These are phyloP conservation scores for Lunularia cruciata DNA, from an alignment of 225 moss, liverwort and hornwort species.

Conservation along the genomic window DNA sequence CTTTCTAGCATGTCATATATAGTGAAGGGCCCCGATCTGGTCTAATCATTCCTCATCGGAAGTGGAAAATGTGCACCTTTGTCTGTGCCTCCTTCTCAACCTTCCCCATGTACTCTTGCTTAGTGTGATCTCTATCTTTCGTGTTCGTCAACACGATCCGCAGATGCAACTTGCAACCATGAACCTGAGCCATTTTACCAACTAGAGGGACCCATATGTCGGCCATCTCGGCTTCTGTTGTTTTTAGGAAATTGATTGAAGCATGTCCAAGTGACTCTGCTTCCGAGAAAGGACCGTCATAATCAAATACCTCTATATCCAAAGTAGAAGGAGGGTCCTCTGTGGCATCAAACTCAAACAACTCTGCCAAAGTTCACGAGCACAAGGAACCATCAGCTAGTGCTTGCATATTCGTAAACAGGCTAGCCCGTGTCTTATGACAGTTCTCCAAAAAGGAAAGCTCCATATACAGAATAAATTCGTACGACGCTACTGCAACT, in stretches of 20 bases:
- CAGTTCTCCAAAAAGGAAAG: too few relatives aligned
- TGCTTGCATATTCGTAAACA: too few relatives aligned
- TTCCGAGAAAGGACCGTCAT: constrained; percentile 87
- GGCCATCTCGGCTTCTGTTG: constrained; percentile 54
- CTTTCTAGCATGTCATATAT: too few relatives aligned
- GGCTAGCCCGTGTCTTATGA: too few relatives aligned
- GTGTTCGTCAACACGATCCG: constrained; percentile 61
- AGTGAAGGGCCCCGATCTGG: too few relatives aligned
- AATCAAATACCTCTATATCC: constrained; percentile 85
- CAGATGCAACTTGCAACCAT: constrained; percentile 69
- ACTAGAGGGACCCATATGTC: constrained; percentile 72
- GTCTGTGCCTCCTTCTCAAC: constrained; percentile 67
- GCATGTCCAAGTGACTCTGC: constrained; percentile 80
- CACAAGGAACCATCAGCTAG: not conserved
- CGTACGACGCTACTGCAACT: too few relatives aligned
- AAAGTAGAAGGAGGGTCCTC: constrained; percentile 81
- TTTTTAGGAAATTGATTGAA: constrained; percentile 70
- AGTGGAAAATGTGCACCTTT: constrained; percentile 65
- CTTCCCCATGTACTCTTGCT: constrained; percentile 66
- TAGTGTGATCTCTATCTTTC: constrained; percentile 44
- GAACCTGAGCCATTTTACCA: constrained; percentile 56
- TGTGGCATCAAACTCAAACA: constrained; percentile 80
- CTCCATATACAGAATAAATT: too few relatives aligned
- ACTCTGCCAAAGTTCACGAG: constrained; percentile 57
- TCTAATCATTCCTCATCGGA: too few relatives aligned